Evolutionary conservation across 148 eudicot species (phyloP).

Genomic region (Rhododendron ferrugineum): DNA sequence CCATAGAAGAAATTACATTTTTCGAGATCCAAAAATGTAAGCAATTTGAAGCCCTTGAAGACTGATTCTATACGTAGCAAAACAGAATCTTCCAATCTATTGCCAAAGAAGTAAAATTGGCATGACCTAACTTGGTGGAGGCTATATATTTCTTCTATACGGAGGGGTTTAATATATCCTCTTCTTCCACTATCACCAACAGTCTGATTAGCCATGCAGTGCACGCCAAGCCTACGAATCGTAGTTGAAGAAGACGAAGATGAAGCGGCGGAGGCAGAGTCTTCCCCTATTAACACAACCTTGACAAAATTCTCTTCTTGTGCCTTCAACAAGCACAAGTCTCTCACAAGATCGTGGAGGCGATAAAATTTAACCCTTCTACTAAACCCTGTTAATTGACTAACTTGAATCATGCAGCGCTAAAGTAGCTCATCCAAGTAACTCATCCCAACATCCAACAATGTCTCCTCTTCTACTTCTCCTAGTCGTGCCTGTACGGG

Average conservation of each 20-base stretch:
- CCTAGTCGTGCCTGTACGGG: background rate
- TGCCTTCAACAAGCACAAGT: background rate
- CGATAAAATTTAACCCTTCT: constrained; percentile 14
- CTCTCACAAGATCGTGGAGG: constrained; percentile 19
- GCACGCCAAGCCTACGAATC: background rate
- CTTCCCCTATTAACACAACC: background rate
- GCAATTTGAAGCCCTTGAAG: too few species aligned
- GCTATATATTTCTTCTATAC: too few species aligned
- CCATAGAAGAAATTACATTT: too few species aligned
- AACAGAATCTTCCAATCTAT: background rate
- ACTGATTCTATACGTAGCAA: too few species aligned
- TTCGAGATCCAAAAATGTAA: too few species aligned
- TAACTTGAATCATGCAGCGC: constrained; percentile 4
- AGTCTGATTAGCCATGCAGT: background rate
- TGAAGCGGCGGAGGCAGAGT: background rate
- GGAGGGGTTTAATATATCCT: background rate
- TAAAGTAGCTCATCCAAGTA: constrained; percentile 18
- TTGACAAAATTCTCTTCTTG: background rate
- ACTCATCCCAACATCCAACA: constrained; percentile 17
- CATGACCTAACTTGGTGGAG: background rate
- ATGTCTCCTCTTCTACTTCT: constrained; percentile 7
- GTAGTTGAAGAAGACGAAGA: background rate
- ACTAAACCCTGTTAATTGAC: constrained; percentile 9
- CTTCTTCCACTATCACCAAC: too few species aligned
- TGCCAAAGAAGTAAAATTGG: background rate